Conservation (phyloP, 2,329 filamentous ascomycete genomes). For the Fusarium sp. region DNA sequence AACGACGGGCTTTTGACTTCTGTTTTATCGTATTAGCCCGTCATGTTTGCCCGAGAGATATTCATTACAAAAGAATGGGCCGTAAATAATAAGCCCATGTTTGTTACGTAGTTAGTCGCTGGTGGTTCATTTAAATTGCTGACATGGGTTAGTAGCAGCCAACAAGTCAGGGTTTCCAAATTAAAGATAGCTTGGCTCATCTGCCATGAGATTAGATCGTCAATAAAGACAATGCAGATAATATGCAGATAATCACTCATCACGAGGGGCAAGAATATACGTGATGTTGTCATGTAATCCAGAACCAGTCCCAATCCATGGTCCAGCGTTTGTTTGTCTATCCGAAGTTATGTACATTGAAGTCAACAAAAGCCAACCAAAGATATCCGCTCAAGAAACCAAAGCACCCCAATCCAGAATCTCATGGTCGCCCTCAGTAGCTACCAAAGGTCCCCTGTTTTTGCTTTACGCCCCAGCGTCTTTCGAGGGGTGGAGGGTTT, state of each 20-base stretch:
- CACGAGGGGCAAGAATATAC: background rate
- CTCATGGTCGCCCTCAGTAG: slow-evolving; percentile 12
- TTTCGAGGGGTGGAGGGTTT: slow-evolving; percentile 35
- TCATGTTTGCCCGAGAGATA: slow-evolving; percentile 20
- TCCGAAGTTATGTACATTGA: slow-evolving; percentile 40
- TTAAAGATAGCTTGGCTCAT: slow-evolving; percentile 21
- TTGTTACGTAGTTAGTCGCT: slow-evolving; percentile 1
- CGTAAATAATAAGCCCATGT: background rate
- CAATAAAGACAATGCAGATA: slow-evolving; percentile 13
- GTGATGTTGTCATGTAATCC: slow-evolving; percentile 1
- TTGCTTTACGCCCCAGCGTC: slow-evolving; percentile 36
- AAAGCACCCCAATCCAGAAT: slow-evolving; percentile 44
- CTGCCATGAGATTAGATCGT: slow-evolving; percentile 13
- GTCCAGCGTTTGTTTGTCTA: slow-evolving; percentile 33
- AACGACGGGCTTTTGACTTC: background rate
- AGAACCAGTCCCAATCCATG: slow-evolving; percentile 18
- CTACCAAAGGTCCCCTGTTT: slow-evolving; percentile 15
- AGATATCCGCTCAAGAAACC: slow-evolving; percentile 37
- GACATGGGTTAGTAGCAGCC: slow-evolving; percentile 6
- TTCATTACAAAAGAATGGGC: slow-evolving; percentile 14
- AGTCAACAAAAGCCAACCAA: slow-evolving; percentile 36
- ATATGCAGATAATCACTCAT: slow-evolving; percentile 3
- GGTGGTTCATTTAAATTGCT: slow-evolving; percentile 19
- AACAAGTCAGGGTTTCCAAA: slow-evolving; percentile 11
- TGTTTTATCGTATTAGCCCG: background rate